Evolutionary conservation across 2,329 filamentous ascomycete species (phyloP).

Genomic region (Colletotrichum horii): DNA sequence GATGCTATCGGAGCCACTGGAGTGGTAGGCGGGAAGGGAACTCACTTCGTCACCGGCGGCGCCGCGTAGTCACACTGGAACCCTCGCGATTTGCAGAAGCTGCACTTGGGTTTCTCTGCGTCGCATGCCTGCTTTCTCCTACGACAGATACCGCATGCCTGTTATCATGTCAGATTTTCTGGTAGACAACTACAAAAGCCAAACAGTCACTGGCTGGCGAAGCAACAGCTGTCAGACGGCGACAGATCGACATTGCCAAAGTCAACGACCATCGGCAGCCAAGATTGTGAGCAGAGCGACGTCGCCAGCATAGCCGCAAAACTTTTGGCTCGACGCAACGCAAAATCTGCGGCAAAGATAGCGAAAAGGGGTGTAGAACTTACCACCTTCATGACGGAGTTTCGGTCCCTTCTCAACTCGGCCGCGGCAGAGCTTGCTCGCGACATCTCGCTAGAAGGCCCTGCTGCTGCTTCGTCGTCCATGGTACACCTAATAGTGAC

Average conservation of each 20-base stretch:
- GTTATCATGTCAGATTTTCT: background rate
- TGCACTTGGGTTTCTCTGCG: conserved; percentile 65
- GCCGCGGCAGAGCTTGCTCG: background rate
- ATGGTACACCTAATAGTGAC: conserved; percentile 23
- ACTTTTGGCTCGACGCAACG: background rate
- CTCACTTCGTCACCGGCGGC: background rate
- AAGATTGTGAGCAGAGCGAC: background rate
- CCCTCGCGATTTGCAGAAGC: conserved; percentile 49
- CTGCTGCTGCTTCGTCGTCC: conserved; percentile 9
- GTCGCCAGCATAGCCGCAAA: background rate
- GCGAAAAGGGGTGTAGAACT: background rate
- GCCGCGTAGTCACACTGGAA: background rate
- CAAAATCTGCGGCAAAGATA: background rate
- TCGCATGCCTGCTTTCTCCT: conserved; percentile 69
- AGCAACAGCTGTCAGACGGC: background rate
- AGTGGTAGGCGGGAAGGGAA: background rate
- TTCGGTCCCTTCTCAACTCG: background rate
- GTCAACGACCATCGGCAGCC: background rate
- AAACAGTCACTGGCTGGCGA: background rate
- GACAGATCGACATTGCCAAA: background rate
- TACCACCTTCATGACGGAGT: background rate
- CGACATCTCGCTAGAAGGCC: conserved; percentile 24
- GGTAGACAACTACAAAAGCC: background rate
- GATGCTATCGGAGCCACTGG: background rate
- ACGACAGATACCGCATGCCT: conserved; percentile 66